A percentile compares a stretch with the other conserved stretches of the same genome.
phyloP scores from a whole-genome alignment of 2,329 filamentous ascomycete genomes.

The Curvularia sp. region DNA sequence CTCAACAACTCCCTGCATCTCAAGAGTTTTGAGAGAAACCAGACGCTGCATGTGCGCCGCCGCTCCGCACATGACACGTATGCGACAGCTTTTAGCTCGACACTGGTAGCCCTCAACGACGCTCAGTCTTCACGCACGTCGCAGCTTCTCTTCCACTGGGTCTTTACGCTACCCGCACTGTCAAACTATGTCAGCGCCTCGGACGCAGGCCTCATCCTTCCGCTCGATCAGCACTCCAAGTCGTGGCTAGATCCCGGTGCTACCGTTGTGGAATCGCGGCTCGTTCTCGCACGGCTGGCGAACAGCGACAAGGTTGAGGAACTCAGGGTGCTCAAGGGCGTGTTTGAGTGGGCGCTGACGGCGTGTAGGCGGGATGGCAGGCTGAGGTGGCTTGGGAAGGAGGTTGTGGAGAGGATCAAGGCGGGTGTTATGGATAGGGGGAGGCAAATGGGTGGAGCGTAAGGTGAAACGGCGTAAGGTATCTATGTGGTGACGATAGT shows the following conservation, averaged over 20 bases:
- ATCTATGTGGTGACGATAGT: neutral
- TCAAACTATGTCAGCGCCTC: conserved; percentile 57
- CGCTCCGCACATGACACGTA: conserved; percentile 66
- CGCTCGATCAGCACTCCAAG: conserved; percentile 53
- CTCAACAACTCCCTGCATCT: conserved; percentile 66
- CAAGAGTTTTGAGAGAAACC: conserved; percentile 70
- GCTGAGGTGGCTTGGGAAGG: conserved; percentile 62
- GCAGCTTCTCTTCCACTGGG: conserved; percentile 70
- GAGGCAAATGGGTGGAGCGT: conserved; percentile 27
- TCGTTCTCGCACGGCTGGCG: conserved; percentile 63
- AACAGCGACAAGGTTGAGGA: conserved; percentile 56
- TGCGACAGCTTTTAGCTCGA: conserved; percentile 72
- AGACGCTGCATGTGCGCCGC: conserved; percentile 76
- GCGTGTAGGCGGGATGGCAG: conserved; percentile 45
- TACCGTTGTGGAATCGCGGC: conserved; percentile 73
- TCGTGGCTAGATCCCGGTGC: conserved; percentile 61
- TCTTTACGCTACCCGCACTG: conserved; percentile 70
- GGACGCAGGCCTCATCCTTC: conserved; percentile 62
- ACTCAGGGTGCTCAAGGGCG: conserved; percentile 66
- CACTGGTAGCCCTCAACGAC: conserved; percentile 75
- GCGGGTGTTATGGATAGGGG: conserved; percentile 57
- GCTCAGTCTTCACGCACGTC: conserved; percentile 51
- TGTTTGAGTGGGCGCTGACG: conserved; percentile 72
- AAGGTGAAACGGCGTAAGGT: neutral
- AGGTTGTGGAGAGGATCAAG: conserved; percentile 63